Percentiles rank a stretch among this genome's conserved stretches.
phyloP scores from a whole-genome alignment of 306 rosid genomes.

The Fragaria vesca region DNA sequence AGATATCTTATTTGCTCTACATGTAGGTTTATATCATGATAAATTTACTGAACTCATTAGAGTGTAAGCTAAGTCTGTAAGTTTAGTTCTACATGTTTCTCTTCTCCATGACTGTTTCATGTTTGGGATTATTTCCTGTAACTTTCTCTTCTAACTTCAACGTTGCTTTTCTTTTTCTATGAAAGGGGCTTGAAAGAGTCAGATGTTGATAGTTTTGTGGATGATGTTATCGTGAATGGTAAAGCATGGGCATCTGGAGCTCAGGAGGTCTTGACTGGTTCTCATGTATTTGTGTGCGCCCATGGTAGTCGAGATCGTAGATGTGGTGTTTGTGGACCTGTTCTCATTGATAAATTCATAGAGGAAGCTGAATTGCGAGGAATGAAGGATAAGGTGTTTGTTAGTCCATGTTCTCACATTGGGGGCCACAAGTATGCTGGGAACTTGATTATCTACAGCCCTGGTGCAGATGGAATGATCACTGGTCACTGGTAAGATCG shows the following conservation, averaged over 20 bases:
- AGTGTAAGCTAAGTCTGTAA: not conserved
- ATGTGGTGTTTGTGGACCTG: conserved; percentile 97
- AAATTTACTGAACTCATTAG: not conserved
- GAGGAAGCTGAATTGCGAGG: conserved; percentile 68
- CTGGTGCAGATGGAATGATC: conserved; percentile 54
- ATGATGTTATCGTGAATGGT: conserved; percentile 76
- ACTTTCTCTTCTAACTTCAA: conserved; percentile 23
- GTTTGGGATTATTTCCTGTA: not conserved
- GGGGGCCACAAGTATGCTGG: conserved; percentile 97
- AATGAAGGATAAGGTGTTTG: conserved; percentile 56
- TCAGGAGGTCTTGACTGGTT: conserved; percentile 51
- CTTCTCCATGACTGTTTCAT: not conserved
- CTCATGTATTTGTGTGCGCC: conserved; percentile 81
- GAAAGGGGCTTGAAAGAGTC: conserved; percentile 71
- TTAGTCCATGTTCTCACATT: conserved; percentile 73
- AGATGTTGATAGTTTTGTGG: conserved; percentile 65
- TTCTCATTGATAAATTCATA: conserved; percentile 57
- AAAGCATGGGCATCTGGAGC: conserved; percentile 63
- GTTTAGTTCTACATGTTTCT: not conserved
- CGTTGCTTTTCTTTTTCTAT: conserved; percentile 16
- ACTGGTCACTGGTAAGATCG: conserved; percentile 77
- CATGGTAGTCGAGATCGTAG: conserved; percentile 89
- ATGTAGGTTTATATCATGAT: not conserved
- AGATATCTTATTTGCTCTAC: not conserved
- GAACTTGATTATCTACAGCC: conserved; percentile 66